Evolutionary conservation across 257 asterid genomes (phyloP), one percentile per base, ranked within the genome.

Genomic region (Solanum arcanum): DNA sequence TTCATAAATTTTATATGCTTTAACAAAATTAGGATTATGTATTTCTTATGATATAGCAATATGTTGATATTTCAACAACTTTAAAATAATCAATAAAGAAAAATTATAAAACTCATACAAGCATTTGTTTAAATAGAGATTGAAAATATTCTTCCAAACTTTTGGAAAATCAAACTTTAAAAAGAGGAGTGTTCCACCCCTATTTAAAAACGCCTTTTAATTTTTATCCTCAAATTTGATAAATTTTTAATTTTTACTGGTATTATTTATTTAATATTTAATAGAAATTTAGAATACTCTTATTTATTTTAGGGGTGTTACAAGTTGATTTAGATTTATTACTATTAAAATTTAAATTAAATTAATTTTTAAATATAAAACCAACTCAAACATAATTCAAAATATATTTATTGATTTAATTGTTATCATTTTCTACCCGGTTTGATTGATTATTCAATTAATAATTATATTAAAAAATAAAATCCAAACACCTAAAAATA

Each of bases 381-480:
- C 3, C 64, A 56, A 56, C 7, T 20, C n/a, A 56, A 18, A 18
- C 4, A 56, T 56, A 56, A 20, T 56, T 18, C n/a, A 56, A 20
- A 18, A 3, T 20, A 56, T 20, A 56, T 18, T 7, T 56, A 56
- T 56, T 2, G 0, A 0, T 56, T 18, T 56, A 0, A 56, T 18
- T 56, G 7, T 56, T 18, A 56, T 56, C 5, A 7, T 18, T 56
- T 56, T 4, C 21, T 8, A 7, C 21, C 7, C 20, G 0, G 64
- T 56, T 56, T 56, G 5, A 20, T 56, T 56, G n/a, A 56, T 1
- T 18, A 2, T 3, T 56, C 5, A 2, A 7, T 56, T 56, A 56
- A 56, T 20, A 56, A 56, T 56, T n/a, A 56, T 56, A 20, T 11
- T 18, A 12, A 56, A 18, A 56, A 18, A 56, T 56, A 56, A 56